Conservation (phyloP, 768 basidiomycete species). For the Gloeophyllum trabeum region DNA sequence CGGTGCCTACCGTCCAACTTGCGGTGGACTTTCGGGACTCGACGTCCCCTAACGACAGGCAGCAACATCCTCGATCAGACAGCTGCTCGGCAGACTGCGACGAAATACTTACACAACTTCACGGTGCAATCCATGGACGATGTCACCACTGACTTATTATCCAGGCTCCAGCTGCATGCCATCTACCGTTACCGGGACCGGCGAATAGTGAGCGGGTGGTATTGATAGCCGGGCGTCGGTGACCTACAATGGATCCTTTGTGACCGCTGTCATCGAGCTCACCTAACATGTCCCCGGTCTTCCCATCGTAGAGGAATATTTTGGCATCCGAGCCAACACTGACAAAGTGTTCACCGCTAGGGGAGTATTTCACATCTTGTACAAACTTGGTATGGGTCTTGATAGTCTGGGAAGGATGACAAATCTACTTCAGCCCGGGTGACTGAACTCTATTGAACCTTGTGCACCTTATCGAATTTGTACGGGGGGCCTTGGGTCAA, state of each 20-base stretch:
- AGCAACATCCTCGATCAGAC: background rate
- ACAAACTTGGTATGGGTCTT: slow-evolving; percentile 88
- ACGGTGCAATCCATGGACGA: slow-evolving; percentile 83
- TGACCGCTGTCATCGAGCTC: slow-evolving; percentile 63
- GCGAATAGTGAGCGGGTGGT: background rate
- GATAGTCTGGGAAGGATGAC: slow-evolving; percentile 45
- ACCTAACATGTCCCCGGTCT: slow-evolving; percentile 66
- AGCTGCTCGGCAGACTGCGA: background rate
- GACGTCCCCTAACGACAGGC: slow-evolving; percentile 61
- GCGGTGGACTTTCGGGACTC: slow-evolving; percentile 53
- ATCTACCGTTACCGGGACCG: slow-evolving; percentile 26
- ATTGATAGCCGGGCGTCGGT: background rate
- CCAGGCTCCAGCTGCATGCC: slow-evolving; percentile 72
- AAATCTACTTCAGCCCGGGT: background rate
- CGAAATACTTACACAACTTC: slow-evolving; percentile 56
- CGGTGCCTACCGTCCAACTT: slow-evolving; percentile 65
- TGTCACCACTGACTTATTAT: slow-evolving; percentile 65
- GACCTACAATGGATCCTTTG: slow-evolving; percentile 64
- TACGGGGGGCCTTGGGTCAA: slow-evolving; percentile 58
- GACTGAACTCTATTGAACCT: background rate
- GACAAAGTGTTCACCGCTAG: slow-evolving; percentile 73
- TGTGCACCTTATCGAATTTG: slow-evolving; percentile 71
- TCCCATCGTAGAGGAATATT: slow-evolving; percentile 84
- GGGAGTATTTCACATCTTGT: slow-evolving; percentile 78
- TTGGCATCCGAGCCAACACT: slow-evolving; percentile 87